Base-by-base conservation (phyloP, 345 rosid genomes). In the Tarenaya hassleriana region DNA sequence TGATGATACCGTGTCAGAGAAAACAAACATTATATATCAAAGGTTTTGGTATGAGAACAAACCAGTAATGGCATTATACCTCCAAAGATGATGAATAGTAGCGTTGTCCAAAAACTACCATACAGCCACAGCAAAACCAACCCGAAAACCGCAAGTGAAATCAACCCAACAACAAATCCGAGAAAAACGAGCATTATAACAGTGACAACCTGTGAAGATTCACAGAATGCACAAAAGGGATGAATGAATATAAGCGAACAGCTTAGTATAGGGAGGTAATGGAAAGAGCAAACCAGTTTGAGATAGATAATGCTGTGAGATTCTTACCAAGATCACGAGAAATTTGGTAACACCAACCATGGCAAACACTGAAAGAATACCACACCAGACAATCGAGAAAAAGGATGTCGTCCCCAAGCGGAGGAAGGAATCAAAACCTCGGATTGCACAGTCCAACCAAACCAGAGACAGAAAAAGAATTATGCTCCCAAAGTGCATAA, bases 101-200 rank as follows among this genome's bases (percentile, higher is more conserved):
- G 50, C 18, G 97, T 83, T 48, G 78, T 80, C 97, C 97, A 88
- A 67, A 88, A 83, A 70, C 98, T 88, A 75, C 98, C 97, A 73
- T 81, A 85, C 50, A 82, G 71, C 95, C 97, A 88, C 19, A 88
- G 66, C 43, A 86, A 70, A 77, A 78, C 51, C 18, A 70, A 59
- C 54, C 88, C 94, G 61, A 70, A 73, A 57, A 79, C 49, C 61
- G 82, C 84, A 67, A 83, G 74, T 38, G 77, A 66, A 37, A 85
- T 34, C 41, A 87, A 60, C 20, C 83, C 91, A 60, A 81, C 52
- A 56, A 76, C 69, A 15, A 83, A 73, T 57, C 96, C 96, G 17
- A 81, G 47, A 61, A 85, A 78, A 72, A 81, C 65, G 16, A 85
- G 75, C 59, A 68, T 55, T 49, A 83, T 58, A 56, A 77, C 77